Evolutionary conservation across 228 moss, liverwort and hornwort species (phyloP).

Genomic region (Sphagnum magellanicum): DNA sequence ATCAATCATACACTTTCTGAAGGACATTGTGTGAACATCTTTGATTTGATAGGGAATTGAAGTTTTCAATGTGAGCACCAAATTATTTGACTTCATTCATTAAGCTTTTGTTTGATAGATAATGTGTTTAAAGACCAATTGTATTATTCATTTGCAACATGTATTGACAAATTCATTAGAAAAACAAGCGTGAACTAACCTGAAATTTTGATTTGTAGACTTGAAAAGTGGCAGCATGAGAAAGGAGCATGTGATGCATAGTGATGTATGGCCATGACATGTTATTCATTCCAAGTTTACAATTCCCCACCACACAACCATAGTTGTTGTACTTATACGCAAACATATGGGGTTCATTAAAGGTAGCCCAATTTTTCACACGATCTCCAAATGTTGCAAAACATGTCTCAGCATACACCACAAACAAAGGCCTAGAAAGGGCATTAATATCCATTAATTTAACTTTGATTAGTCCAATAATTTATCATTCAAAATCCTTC

Average conservation of each 20-base stretch:
- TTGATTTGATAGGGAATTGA: background rate
- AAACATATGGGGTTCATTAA: slow-evolving; percentile 46
- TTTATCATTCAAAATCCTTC: background rate
- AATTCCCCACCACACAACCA: background rate
- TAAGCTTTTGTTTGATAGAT: too few relatives aligned
- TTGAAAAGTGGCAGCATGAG: slow-evolving; percentile 6
- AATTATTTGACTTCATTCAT: background rate
- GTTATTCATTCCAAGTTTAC: background rate
- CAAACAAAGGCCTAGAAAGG: slow-evolving; percentile 26
- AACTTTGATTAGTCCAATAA: background rate
- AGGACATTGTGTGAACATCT: background rate
- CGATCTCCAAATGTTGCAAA: slow-evolving; percentile 47
- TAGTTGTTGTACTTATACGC: background rate
- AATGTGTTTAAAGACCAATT: too few relatives aligned
- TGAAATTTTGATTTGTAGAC: slow-evolving; percentile 5
- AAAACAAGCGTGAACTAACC: background rate
- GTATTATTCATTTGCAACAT: background rate
- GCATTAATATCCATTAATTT: too few relatives aligned
- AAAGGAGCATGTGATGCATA: slow-evolving; percentile 3
- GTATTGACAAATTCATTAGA: background rate
- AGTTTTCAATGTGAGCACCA: background rate
- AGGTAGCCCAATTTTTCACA: slow-evolving; percentile 37
- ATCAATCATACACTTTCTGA: background rate
- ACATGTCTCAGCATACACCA: slow-evolving; percentile 31
- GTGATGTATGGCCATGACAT: background rate